These are phyloP conservation scores for Leccinum disarticulatum DNA, from an alignment of 768 basidiomycete species.

Conservation along the genomic window DNA sequence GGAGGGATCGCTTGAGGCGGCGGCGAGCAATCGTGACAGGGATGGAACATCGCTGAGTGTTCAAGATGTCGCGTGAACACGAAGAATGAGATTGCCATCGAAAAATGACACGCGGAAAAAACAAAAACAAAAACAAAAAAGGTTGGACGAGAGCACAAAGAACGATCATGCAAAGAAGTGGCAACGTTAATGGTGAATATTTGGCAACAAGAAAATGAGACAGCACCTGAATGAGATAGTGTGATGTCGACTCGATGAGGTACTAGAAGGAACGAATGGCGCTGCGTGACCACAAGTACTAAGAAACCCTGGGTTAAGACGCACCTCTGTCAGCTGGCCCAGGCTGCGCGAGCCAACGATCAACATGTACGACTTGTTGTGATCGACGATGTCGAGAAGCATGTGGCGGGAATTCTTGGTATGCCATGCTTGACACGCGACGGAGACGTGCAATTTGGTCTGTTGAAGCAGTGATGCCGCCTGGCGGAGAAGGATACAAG, in stretches of 20 bases:
- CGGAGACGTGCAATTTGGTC: conserved; percentile 81
- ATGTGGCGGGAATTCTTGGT: conserved; percentile 94
- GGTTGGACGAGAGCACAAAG: neutral
- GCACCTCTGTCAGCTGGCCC: conserved; percentile 81
- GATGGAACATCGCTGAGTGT: conserved; percentile 78
- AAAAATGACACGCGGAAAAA: neutral
- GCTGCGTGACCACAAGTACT: neutral
- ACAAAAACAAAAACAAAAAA: no score
- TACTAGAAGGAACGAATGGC: conserved; percentile 44
- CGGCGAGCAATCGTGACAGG: conserved; percentile 96
- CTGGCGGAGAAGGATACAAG: conserved; percentile 87
- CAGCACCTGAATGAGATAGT: conserved; percentile 83
- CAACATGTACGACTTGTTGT: conserved; percentile 78
- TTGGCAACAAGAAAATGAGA: conserved; percentile 1
- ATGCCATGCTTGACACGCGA: conserved; percentile 94
- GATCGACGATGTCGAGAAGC: conserved; percentile 88
- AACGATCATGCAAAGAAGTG: neutral
- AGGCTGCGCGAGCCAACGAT: conserved; percentile 93
- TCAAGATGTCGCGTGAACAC: neutral
- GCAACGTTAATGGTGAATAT: neutral
- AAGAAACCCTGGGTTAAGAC: conserved; percentile 17
- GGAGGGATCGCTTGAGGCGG: conserved; percentile 81
- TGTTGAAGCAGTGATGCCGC: conserved; percentile 88
- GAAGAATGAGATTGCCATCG: neutral
- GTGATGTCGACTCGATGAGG: conserved; percentile 90